Conservation (phyloP, 2,329 filamentous ascomycete genomes). For the Verticillium nubilum region DNA sequence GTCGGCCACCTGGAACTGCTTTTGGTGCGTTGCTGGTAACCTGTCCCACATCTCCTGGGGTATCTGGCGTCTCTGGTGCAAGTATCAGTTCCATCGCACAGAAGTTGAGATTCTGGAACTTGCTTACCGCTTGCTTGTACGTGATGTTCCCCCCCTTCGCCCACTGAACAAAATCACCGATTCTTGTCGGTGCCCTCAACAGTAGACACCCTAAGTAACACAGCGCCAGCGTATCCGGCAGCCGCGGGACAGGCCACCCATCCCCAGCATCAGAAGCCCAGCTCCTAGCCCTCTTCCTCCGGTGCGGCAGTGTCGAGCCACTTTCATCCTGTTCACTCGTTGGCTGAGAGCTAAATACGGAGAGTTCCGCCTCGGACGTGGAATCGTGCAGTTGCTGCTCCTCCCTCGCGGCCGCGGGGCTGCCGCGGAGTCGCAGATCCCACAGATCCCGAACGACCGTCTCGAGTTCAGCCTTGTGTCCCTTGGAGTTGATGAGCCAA, state of each 20-base stretch:
- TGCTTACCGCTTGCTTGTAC: constrained; percentile 59
- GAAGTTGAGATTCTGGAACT: not conserved
- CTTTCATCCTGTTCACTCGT: constrained; percentile 13
- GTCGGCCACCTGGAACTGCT: constrained; percentile 47
- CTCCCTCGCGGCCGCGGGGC: constrained; percentile 26
- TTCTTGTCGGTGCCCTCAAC: constrained; percentile 68
- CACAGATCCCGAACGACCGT: constrained; percentile 78
- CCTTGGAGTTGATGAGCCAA: constrained; percentile 64
- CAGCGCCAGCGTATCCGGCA: constrained; percentile 70
- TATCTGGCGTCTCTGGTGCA: constrained; percentile 44
- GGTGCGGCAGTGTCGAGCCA: constrained; percentile 18
- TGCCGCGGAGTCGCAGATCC: constrained; percentile 58
- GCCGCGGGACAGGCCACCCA: constrained; percentile 54
- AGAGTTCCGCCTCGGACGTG: constrained; percentile 19
- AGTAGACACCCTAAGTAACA: constrained; percentile 77
- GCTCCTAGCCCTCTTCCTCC: constrained; percentile 27
- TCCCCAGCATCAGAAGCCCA: constrained; percentile 39
- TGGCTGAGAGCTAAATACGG: constrained; percentile 34
- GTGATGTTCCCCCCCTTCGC: constrained; percentile 61
- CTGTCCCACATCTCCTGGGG: constrained; percentile 61
- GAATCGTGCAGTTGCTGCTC: constrained; percentile 17
- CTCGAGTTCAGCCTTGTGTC: constrained; percentile 69
- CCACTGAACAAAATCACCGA: constrained; percentile 69
- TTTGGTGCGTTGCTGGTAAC: constrained; percentile 57
- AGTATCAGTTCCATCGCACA: not conserved